phyloP scores from a whole-genome alignment of 352 stramenopile species.

The Pythium aristosporum region DNA sequence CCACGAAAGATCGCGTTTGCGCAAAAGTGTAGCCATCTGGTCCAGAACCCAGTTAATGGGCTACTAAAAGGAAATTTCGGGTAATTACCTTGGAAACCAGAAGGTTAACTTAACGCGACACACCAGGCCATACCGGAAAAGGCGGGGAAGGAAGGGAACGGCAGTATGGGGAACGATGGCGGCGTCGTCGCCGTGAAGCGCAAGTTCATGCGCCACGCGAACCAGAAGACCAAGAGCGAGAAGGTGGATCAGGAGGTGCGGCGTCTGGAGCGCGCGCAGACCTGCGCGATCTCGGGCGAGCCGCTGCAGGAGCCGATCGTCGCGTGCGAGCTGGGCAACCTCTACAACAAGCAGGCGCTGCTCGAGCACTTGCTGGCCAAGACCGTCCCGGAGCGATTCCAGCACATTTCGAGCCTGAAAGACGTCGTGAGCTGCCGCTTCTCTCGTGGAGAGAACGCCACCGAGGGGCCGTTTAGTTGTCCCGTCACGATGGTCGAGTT shows the following conservation, averaged over 20 bases:
- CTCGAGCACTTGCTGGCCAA: constrained; percentile 81
- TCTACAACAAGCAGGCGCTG: constrained; percentile 92
- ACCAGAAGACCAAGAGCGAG: constrained; percentile 69
- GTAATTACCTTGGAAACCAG: not conserved
- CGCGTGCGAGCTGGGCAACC: constrained; percentile 85
- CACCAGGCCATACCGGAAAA: not conserved
- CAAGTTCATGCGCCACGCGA: constrained; percentile 91
- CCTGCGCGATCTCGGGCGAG: constrained; percentile 85
- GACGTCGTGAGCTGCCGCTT: constrained; percentile 83
- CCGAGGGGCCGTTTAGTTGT: constrained; percentile 38
- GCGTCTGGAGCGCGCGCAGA: constrained; percentile 56
- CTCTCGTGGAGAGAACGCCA: constrained; percentile 17
- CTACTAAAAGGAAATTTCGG: not conserved
- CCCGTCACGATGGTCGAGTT: constrained; percentile 88
- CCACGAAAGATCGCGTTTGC: constrained; percentile 9
- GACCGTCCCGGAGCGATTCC: constrained; percentile 67
- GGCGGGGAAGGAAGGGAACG: constrained; percentile 1
- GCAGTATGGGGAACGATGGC: constrained; percentile 90
- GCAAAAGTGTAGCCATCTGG: constrained; percentile 8
- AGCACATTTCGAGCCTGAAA: constrained; percentile 84
- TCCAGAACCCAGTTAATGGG: not conserved
- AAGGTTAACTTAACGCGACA: constrained; percentile 5
- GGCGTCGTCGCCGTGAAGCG: constrained; percentile 93
- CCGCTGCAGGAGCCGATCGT: constrained; percentile 83
- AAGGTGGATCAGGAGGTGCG: constrained; percentile 60